Conservation (phyloP, 208 protist genomes). For the Leishmania braziliensis region DNA sequence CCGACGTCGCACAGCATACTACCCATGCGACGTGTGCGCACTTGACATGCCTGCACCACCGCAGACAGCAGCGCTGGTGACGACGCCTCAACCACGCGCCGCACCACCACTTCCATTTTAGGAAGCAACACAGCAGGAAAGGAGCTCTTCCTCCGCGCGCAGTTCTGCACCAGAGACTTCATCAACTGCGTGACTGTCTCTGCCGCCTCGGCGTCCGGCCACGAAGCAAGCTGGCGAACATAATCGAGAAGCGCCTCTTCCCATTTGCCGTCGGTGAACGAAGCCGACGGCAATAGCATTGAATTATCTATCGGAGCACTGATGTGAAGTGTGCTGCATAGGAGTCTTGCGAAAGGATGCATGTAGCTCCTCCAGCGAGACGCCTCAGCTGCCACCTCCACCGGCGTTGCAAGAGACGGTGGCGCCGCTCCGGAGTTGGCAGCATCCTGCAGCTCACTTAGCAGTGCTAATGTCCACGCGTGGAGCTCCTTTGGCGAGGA, state of each 20-base stretch:
- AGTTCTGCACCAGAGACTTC: background rate
- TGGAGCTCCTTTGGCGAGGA: background rate
- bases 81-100: slow-evolving; percentile 15
- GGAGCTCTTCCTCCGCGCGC: background rate
- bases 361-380: slow-evolving; percentile 5
- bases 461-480: background rate
- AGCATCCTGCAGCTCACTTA: slow-evolving; percentile 2
- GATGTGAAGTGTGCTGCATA: background rate
- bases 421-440: background rate
- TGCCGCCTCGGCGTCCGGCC: slow-evolving; percentile 8
- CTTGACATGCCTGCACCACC: slow-evolving; percentile 9
- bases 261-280: background rate
- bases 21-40: background rate
- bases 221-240: slow-evolving; percentile 14
- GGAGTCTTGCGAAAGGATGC: background rate
- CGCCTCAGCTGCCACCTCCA: background rate
- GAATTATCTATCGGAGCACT: background rate
- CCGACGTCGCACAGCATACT: background rate
- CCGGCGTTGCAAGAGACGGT: background rate
- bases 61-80: slow-evolving; percentile 14
- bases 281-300: background rate
- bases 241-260: slow-evolving; percentile 16
- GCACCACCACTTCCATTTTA: slow-evolving; percentile 11
- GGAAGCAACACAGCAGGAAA: background rate
- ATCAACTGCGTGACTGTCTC: slow-evolving; percentile 5